Conservation (phyloP, 108 stramenopile species). For the Fragilariopsis cylindrus region DNA sequence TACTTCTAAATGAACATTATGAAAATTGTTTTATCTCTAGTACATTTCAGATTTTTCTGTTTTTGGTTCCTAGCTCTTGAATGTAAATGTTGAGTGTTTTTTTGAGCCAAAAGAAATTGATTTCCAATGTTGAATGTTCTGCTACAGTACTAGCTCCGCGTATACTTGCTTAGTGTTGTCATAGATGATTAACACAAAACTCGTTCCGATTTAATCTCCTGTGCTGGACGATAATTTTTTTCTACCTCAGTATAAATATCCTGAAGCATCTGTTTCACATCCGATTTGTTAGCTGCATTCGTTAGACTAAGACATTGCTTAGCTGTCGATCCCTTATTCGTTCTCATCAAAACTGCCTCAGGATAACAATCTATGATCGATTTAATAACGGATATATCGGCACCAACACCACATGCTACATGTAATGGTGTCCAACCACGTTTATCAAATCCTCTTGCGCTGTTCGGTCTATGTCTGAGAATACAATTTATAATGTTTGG, state of each 20-base stretch:
- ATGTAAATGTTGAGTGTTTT: no score
- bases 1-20: no score
- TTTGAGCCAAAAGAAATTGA: not conserved
- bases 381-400: slow-evolving; percentile 64
- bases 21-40: no score
- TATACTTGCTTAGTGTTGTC: not conserved
- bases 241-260: slow-evolving; percentile 25
- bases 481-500: slow-evolving; percentile 47
- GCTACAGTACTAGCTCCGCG: not conserved
- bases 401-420: slow-evolving; percentile 77
- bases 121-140: not conserved
- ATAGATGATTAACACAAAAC: slow-evolving; percentile 17
- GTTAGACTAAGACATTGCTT: slow-evolving; percentile 48
- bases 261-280: slow-evolving; percentile 34
- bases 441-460: slow-evolving; percentile 59
- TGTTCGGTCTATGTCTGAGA: slow-evolving; percentile 43
- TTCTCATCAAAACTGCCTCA: slow-evolving; percentile 63
- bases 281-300: slow-evolving; percentile 39
- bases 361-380: slow-evolving; percentile 67
- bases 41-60: no score
- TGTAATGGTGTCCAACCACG: slow-evolving; percentile 78
- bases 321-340: slow-evolving; percentile 63
- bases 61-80: no score
- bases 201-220: slow-evolving; percentile 27
- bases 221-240: slow-evolving; percentile 27